Percentiles rank a stretch among this genome's conserved stretches.
These are phyloP conservation scores for Phytophthora sojae DNA, from an alignment of 352 stramenopile species.

Conservation along the genomic window DNA sequence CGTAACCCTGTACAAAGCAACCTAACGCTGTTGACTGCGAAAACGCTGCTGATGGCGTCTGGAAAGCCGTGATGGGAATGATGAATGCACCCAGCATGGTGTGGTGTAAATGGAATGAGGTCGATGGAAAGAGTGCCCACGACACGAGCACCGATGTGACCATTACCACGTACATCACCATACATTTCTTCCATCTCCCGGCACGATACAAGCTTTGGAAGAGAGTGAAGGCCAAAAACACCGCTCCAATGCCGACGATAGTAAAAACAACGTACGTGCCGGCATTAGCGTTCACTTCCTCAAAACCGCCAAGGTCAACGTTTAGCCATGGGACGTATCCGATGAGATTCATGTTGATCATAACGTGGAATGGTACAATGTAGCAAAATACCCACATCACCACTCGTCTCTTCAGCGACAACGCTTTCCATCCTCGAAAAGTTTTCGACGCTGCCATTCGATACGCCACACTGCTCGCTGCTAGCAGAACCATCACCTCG, in stretches of 20 bases:
- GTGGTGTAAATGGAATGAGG: conserved; percentile 78
- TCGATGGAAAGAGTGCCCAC: conserved; percentile 66
- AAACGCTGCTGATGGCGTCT: conserved; percentile 58
- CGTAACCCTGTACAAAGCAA: conserved; percentile 78
- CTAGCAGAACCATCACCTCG: conserved; percentile 74
- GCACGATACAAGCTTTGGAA: conserved; percentile 57
- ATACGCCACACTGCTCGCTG: conserved; percentile 55
- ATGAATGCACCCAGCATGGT: conserved; percentile 72
- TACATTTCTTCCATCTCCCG: conserved; percentile 44
- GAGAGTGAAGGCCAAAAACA: conserved; percentile 45
- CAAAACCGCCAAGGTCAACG: conserved; percentile 72
- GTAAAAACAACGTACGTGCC: conserved; percentile 73
- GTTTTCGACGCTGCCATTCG: conserved; percentile 49
- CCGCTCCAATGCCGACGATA: conserved; percentile 39
- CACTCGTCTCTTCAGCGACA: conserved; percentile 41
- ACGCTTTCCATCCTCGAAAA: conserved; percentile 52
- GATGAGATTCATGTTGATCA: conserved; percentile 84
- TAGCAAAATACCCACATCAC: conserved; percentile 73
- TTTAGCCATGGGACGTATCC: conserved; percentile 80
- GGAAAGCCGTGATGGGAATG: conserved; percentile 76
- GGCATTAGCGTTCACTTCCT: conserved; percentile 47
- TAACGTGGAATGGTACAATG: conserved; percentile 69
- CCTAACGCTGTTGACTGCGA: conserved; percentile 65
- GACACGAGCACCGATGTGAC: conserved; percentile 43
- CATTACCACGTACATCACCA: conserved; percentile 48